phyloP scores from a whole-genome alignment of 768 basidiomycete species.

The Amyloporia xantha region DNA sequence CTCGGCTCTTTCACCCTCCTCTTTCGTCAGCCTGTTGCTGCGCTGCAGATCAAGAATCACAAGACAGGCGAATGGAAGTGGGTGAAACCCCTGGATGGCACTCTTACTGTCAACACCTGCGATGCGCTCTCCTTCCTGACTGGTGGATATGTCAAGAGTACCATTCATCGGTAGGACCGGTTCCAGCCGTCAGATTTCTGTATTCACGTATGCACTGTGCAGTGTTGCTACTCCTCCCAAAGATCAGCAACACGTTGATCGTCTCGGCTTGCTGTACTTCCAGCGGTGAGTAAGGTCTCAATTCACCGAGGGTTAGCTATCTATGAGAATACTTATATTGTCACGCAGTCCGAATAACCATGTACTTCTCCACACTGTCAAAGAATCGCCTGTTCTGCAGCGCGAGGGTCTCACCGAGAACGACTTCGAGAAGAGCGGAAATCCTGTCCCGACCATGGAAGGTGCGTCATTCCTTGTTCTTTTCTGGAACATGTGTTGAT shows the following conservation, averaged over 20 bases:
- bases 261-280: constrained; percentile 45
- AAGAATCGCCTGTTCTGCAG: constrained; percentile 36
- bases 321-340: background rate
- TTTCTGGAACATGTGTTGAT: too few relatives aligned
- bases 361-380: constrained; percentile 33
- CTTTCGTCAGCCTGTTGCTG: constrained; percentile 48
- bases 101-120: constrained; percentile 43
- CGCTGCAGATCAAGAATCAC: constrained; percentile 43
- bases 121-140: constrained; percentile 43
- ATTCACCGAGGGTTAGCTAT: background rate
- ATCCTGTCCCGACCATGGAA: constrained; percentile 40
- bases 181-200: background rate
- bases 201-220: background rate
- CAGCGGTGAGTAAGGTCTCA: constrained; percentile 31
- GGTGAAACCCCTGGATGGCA: constrained; percentile 43
- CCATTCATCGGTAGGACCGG: constrained; percentile 30
- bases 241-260: constrained; percentile 45
- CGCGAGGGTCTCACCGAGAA: constrained; percentile 38
- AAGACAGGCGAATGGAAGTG: constrained; percentile 44
- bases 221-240: constrained; percentile 26
- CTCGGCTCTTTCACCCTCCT: constrained; percentile 46
- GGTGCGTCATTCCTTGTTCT: constrained; percentile 15
- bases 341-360: constrained; percentile 36
- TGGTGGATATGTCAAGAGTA: constrained; percentile 39
- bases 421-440: constrained; percentile 36